Percentiles rank a stretch among this genome's conserved stretches.
phyloP scores from a whole-genome alignment of 169 alveolate genomes.

The Plasmodium inui region DNA sequence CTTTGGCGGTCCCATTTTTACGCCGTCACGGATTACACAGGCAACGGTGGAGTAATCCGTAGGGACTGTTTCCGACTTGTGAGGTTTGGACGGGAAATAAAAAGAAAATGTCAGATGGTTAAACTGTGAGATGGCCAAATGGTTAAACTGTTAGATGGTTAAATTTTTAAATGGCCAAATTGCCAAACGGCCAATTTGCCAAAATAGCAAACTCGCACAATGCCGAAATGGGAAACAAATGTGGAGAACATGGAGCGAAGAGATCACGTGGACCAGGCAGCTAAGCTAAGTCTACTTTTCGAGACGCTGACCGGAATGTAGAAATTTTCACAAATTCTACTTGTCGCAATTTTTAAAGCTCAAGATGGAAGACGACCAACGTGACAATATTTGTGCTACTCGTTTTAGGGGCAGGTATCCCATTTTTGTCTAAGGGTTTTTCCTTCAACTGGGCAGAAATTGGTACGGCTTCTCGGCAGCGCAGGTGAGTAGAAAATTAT shows the following conservation, averaged over 20 bases:
- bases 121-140: background rate
- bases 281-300: background rate
- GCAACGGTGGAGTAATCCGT: background rate
- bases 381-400: background rate
- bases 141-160: no score
- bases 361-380: background rate
- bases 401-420: background rate
- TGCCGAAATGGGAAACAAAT: background rate
- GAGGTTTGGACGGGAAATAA: background rate
- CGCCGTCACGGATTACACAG: background rate
- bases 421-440: background rate
- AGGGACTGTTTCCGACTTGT: background rate
- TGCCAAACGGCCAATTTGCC: no score
- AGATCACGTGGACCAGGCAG: background rate
- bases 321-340: constrained; percentile 7
- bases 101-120: background rate
- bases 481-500: background rate
- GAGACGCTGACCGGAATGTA: background rate
- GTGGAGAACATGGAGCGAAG: background rate
- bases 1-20: background rate
- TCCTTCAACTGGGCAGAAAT: background rate
- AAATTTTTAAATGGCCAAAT: no score
- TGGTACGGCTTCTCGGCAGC: background rate
- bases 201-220: background rate
- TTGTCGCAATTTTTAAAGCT: background rate